phyloP scores from a whole-genome alignment of 2,329 filamentous ascomycete genomes.

The Venturia pyrina region DNA sequence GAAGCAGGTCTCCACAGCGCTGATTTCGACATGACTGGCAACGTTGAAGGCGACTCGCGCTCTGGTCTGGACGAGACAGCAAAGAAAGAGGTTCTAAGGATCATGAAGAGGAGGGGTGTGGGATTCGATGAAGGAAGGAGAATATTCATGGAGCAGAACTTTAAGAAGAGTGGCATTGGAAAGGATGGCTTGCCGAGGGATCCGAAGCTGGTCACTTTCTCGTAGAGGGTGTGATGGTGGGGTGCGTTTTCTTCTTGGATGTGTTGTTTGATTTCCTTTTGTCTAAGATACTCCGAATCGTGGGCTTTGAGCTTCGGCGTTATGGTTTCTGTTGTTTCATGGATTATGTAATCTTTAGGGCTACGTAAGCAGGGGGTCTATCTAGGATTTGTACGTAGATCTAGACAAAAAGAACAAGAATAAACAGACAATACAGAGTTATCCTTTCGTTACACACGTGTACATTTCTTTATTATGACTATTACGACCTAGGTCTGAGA shows the following conservation, averaged over 20 bases:
- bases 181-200: slow-evolving; percentile 80
- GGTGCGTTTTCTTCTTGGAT: background rate
- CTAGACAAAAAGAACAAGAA: too few relatives aligned
- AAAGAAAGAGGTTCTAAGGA: slow-evolving; percentile 73
- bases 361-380: too few relatives aligned
- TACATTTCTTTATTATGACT: too few relatives aligned
- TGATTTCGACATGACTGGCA: slow-evolving; percentile 73
- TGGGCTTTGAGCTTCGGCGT: background rate
- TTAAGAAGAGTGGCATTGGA: slow-evolving; percentile 80
- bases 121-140: slow-evolving; percentile 85
- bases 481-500: too few relatives aligned
- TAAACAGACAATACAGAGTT: too few relatives aligned
- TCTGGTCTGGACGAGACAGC: slow-evolving; percentile 69
- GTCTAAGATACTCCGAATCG: background rate
- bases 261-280: background rate
- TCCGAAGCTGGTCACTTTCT: slow-evolving; percentile 94
- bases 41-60: slow-evolving; percentile 72
- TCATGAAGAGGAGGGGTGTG: slow-evolving; percentile 80
- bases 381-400: too few relatives aligned
- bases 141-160: slow-evolving; percentile 74
- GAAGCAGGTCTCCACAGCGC: slow-evolving; percentile 76
- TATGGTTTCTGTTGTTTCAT: too few relatives aligned
- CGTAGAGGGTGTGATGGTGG: slow-evolving; percentile 31
- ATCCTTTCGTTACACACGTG: too few relatives aligned
- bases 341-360: too few relatives aligned